These are phyloP conservation scores for Pichia paraexigua DNA, from an alignment of 805 yeast genomes.

Conservation along the genomic window DNA sequence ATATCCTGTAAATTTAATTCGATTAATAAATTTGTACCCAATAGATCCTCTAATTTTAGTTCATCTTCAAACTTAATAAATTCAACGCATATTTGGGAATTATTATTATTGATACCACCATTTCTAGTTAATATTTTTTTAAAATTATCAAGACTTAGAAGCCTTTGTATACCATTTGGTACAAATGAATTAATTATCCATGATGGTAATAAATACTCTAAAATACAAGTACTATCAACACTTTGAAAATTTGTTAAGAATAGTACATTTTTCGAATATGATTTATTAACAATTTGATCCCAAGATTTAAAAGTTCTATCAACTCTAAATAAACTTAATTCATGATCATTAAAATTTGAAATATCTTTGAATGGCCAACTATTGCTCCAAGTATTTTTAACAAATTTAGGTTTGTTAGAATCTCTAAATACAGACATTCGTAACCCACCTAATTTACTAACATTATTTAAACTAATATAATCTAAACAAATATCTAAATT, in stretches of 20 bases:
- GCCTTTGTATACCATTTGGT: constrained; percentile 7
- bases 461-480: constrained; percentile 8
- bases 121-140: constrained; percentile 3
- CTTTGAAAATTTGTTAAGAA: not conserved
- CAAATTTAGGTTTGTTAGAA: not conserved
- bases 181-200: constrained; percentile 10
- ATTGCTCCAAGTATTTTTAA: not conserved
- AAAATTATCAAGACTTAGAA: constrained; percentile 4
- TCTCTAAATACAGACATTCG: constrained; percentile 4
- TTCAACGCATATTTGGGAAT: constrained; percentile 3
- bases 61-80: constrained; percentile 3
- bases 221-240: not conserved
- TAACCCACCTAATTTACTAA: constrained; percentile 8
- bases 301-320: constrained; percentile 6
- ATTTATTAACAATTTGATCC: constrained; percentile 7
- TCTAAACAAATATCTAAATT: constrained; percentile 8
- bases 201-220: constrained; percentile 9
- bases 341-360: not conserved
- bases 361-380: constrained; percentile 8
- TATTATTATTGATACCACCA: not conserved
- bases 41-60: not conserved
- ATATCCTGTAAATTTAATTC: constrained; percentile 9
- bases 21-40: constrained; percentile 6
- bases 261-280: constrained; percentile 6
- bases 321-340: not conserved